Evolutionary conservation across 768 basidiomycete genomes (phyloP).

Genomic region (Rhodotorula diobovata): DNA sequence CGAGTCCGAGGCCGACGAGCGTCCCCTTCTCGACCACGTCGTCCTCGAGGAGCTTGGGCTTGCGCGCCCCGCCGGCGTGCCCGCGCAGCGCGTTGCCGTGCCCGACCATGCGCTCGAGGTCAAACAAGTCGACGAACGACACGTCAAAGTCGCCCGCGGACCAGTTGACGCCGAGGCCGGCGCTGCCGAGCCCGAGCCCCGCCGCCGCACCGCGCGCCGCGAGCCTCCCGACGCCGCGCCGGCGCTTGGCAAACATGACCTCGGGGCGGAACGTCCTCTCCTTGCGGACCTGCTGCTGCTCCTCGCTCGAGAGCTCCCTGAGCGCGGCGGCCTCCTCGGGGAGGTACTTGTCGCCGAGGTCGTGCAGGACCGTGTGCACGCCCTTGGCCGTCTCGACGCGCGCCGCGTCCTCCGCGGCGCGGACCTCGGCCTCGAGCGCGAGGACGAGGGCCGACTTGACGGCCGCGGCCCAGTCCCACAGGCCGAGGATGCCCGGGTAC

Average conservation of each 20-base stretch:
- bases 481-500: constrained; percentile 50
- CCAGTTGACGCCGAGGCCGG: constrained; percentile 50
- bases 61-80: constrained; percentile 42
- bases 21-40: constrained; percentile 54
- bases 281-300: constrained; percentile 48
- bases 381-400: constrained; percentile 46
- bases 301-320: constrained; percentile 48
- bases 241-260: constrained; percentile 79
- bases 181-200: constrained; percentile 65
- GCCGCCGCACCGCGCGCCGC: constrained; percentile 82
- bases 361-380: constrained; percentile 44
- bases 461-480: constrained; percentile 51
- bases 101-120: constrained; percentile 44
- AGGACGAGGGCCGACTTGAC: constrained; percentile 47
- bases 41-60: constrained; percentile 43
- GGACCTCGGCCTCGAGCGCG: constrained; percentile 49
- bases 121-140: constrained; percentile 63
- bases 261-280: constrained; percentile 89
- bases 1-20: constrained; percentile 43
- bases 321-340: constrained; percentile 36
- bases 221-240: constrained; percentile 52
- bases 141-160: constrained; percentile 41
- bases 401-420: constrained; percentile 49
- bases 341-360: constrained; percentile 70
- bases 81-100: constrained; percentile 47